Percentiles rank a stretch among this genome's conserved stretches.
phyloP scores from a whole-genome alignment of 1,284 basidiomycete genomes.

The Apiotrichum mycotoxinovorans region DNA sequence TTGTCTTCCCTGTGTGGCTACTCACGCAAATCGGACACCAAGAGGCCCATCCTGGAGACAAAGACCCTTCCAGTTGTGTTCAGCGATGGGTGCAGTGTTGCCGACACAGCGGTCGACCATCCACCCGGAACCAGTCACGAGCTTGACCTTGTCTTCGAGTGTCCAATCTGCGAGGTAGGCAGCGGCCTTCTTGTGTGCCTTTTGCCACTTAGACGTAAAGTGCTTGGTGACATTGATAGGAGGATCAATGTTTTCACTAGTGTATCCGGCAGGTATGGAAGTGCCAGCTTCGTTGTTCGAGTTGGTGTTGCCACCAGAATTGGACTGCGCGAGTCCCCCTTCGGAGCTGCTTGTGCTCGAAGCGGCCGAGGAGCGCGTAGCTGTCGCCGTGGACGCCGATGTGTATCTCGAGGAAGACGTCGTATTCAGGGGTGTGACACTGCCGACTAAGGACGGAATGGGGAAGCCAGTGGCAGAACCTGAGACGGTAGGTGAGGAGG shows the following conservation, averaged over 20 bases:
- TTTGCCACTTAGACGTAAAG: conserved; percentile 24
- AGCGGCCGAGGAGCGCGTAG: background rate
- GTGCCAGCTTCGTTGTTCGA: conserved; percentile 12
- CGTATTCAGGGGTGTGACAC: background rate
- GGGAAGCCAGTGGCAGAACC: background rate
- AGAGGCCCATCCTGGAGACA: conserved; percentile 56
- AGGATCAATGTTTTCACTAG: conserved; percentile 17
- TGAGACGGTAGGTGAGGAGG: background rate
- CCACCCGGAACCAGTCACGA: conserved; percentile 52
- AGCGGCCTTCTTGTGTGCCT: conserved; percentile 43
- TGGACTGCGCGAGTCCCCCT: background rate
- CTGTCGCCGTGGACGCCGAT: no score
- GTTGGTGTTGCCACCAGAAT: background rate
- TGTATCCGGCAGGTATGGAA: conserved; percentile 25
- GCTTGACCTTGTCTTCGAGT: conserved; percentile 51
- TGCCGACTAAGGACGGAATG: background rate
- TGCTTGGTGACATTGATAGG: conserved; percentile 18
- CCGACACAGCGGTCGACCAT: conserved; percentile 59
- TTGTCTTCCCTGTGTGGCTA: background rate
- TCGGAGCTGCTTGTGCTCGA: background rate
- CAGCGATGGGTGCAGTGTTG: conserved; percentile 61
- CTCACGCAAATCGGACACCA: conserved; percentile 8
- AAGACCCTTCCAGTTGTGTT: conserved; percentile 63
- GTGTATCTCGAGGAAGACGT: no score
- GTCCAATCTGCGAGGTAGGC: conserved; percentile 47